These are phyloP conservation scores for Globisporangium abappressorium DNA, from an alignment of 352 stramenopile genomes.

Conservation along the genomic window DNA sequence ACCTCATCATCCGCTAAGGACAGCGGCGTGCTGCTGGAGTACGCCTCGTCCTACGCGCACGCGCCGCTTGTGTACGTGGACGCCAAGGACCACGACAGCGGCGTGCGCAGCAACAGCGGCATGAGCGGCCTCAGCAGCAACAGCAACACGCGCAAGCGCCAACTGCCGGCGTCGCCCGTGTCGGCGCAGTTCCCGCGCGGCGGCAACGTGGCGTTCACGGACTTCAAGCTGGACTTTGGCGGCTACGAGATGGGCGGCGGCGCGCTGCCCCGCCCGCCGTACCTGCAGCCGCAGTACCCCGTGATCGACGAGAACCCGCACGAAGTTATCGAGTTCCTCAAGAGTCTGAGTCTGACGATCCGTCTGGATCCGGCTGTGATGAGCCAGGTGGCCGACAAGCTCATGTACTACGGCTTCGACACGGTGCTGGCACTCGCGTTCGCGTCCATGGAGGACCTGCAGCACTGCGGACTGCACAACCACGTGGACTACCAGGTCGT, in stretches of 20 bases:
- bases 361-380: slow-evolving; percentile 30
- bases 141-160: slow-evolving; percentile 35
- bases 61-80: slow-evolving; percentile 21
- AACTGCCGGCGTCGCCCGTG: slow-evolving; percentile 18
- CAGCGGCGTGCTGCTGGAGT: slow-evolving; percentile 9
- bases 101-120: slow-evolving; percentile 28
- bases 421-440: slow-evolving; percentile 54
- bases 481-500: slow-evolving; percentile 42
- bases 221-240: slow-evolving; percentile 65
- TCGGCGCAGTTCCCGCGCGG: slow-evolving; percentile 15
- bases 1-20: neutral
- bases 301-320: slow-evolving; percentile 18
- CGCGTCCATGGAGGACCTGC: slow-evolving; percentile 41
- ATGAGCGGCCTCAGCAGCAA: slow-evolving; percentile 26
- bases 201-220: slow-evolving; percentile 27
- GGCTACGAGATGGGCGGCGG: slow-evolving; percentile 38
- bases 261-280: slow-evolving; percentile 7
- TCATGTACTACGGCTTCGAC: slow-evolving; percentile 61
- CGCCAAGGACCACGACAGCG: slow-evolving; percentile 14
- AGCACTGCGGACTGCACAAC: slow-evolving; percentile 37
- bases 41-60: slow-evolving; percentile 13
- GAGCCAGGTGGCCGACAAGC: slow-evolving; percentile 28
- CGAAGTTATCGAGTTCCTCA: slow-evolving; percentile 51
- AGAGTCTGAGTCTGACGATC: slow-evolving; percentile 42
- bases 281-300: slow-evolving; percentile 15